Evolutionary conservation across 1,284 basidiomycete genomes (phyloP).

Genomic region (Gymnopus androsaceus): DNA sequence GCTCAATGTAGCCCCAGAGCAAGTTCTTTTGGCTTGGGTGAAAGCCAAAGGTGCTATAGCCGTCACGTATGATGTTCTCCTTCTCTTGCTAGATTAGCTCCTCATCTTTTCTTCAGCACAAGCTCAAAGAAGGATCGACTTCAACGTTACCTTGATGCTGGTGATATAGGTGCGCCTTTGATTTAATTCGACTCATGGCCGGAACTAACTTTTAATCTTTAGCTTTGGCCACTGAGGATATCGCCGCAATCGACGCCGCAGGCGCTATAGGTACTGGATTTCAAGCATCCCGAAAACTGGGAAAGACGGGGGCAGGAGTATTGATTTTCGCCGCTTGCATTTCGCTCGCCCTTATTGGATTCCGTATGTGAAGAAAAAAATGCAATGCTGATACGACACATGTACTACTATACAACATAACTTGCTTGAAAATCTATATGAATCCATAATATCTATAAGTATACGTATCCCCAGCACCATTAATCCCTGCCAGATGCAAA

Average conservation of each 20-base stretch:
- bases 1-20: slow-evolving; percentile 59
- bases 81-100: background rate
- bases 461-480: too few relatives aligned
- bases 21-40: slow-evolving; percentile 71
- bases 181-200: background rate
- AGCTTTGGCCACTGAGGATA: slow-evolving; percentile 25
- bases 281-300: background rate
- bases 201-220: background rate
- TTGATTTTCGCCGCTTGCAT: background rate
- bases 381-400: too few relatives aligned
- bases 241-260: slow-evolving; percentile 25
- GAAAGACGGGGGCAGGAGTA: background rate
- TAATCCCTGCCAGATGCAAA: too few relatives aligned
- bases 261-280: slow-evolving; percentile 15
- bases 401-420: too few relatives aligned
- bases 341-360: background rate
- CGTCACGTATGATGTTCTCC: slow-evolving; percentile 49
- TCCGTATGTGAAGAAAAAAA: background rate
- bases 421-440: too few relatives aligned
- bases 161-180: slow-evolving; percentile 17
- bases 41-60: slow-evolving; percentile 65
- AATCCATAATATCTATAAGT: too few relatives aligned
- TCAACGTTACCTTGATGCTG: slow-evolving; percentile 21
- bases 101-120: slow-evolving; percentile 11
- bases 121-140: slow-evolving; percentile 22